phyloP scores from a whole-genome alignment of 1,284 basidiomycete genomes.

The Sanguinoderma infundibulare region DNA sequence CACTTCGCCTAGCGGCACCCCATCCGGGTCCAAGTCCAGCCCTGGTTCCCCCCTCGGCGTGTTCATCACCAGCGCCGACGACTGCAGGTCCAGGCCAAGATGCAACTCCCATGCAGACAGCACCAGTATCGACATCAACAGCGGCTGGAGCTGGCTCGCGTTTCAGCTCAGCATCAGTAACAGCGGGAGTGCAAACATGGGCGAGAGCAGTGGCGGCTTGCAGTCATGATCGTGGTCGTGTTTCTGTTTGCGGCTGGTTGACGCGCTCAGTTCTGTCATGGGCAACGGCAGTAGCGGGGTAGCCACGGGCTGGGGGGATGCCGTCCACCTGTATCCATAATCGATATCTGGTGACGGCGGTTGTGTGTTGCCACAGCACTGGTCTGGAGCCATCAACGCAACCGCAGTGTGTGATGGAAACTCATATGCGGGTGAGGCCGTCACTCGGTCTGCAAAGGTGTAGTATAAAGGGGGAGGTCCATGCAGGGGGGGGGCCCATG shows the following conservation, averaged over 20 bases:
- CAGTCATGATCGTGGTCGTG: conserved; percentile 3
- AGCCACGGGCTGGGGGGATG: conserved; percentile 24
- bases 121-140: conserved; percentile 10
- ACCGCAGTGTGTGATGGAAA: conserved; percentile 21
- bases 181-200: conserved; percentile 22
- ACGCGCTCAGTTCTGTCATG: neutral
- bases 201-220: conserved; percentile 13
- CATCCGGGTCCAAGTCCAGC: conserved; percentile 31
- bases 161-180: conserved; percentile 14
- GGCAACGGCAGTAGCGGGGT: conserved; percentile 7
- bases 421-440: conserved; percentile 37
- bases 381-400: conserved; percentile 1
- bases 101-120: too few species aligned
- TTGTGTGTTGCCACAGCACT: conserved; percentile 13
- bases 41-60: conserved; percentile 8
- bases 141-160: conserved; percentile 16
- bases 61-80: conserved; percentile 13
- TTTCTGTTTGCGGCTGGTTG: too few species aligned
- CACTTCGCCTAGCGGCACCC: conserved; percentile 25
- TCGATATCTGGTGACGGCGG: conserved; percentile 20
- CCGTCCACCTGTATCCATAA: conserved; percentile 30
- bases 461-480: conserved; percentile 38
- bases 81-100: conserved; percentile 9
- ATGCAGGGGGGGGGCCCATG: conserved; percentile 9
- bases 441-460: conserved; percentile 49